phyloP scores from a whole-genome alignment of 2,329 filamentous ascomycete species.

The Fusarium chaquense region DNA sequence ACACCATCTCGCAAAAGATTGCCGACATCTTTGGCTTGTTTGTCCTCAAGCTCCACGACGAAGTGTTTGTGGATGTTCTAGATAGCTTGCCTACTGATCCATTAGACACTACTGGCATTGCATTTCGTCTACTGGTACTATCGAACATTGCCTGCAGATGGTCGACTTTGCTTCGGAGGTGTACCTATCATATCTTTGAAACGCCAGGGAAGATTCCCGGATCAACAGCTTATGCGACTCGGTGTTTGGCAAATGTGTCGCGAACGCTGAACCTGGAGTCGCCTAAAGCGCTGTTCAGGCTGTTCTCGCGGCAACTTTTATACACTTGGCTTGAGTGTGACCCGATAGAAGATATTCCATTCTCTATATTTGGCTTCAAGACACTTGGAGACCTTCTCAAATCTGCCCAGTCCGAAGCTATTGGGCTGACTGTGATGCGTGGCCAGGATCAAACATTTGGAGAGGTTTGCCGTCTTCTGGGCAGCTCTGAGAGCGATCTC shows the following conservation, averaged over 20 bases:
- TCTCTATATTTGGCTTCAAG: constrained; percentile 83
- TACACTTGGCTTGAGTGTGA: constrained; percentile 87
- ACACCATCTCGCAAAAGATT: constrained; percentile 76
- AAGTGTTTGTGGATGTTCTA: constrained; percentile 87
- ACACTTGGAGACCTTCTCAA: constrained; percentile 75
- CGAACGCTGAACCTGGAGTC: constrained; percentile 71
- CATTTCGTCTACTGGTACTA: constrained; percentile 81
- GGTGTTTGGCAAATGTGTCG: constrained; percentile 77
- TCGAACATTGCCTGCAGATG: constrained; percentile 83
- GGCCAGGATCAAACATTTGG: constrained; percentile 73
- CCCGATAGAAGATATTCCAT: constrained; percentile 79
- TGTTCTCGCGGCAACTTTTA: constrained; percentile 90
- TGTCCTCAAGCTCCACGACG: constrained; percentile 84
- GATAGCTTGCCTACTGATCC: constrained; percentile 79
- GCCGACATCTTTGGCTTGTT: constrained; percentile 83
- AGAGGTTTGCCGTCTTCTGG: constrained; percentile 70
- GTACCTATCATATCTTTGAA: constrained; percentile 95
- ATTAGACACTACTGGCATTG: constrained; percentile 83
- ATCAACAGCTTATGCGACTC: constrained; percentile 76
- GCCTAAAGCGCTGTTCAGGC: constrained; percentile 77
- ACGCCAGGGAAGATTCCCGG: constrained; percentile 78
- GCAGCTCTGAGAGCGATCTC: constrained; percentile 66
- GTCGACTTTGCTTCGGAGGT: constrained; percentile 86
- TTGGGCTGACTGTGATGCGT: constrained; percentile 86
- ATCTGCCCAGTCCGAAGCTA: constrained; percentile 80